Evolutionary conservation across 1,139 yeast species (phyloP).

Genomic region (Taphrina sp.): DNA sequence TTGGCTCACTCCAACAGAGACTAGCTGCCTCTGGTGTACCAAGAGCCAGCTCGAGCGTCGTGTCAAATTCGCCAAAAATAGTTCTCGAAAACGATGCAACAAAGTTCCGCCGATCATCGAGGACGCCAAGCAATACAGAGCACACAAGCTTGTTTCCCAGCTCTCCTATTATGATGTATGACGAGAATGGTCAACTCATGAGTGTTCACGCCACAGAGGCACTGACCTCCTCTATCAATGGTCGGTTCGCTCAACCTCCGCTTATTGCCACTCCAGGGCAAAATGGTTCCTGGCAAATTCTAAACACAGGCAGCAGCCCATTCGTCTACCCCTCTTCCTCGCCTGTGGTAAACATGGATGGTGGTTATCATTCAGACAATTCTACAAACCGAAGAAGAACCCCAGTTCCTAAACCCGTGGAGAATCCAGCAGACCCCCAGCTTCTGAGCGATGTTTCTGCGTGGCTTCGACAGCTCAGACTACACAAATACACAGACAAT

Average conservation of each 20-base stretch:
- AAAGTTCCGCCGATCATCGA: slow-evolving; percentile 40
- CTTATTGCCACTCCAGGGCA: slow-evolving; percentile 7
- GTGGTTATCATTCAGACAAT: slow-evolving; percentile 6
- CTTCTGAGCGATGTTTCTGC: slow-evolving; percentile 77
- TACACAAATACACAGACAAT: slow-evolving; percentile 90
- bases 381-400: slow-evolving; percentile 11
- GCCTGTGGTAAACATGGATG: slow-evolving; percentile 15
- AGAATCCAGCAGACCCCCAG: slow-evolving; percentile 43
- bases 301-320: slow-evolving; percentile 1
- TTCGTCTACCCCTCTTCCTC: slow-evolving; percentile 17
- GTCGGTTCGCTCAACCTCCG: slow-evolving; percentile 11
- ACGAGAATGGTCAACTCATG: slow-evolving; percentile 35
- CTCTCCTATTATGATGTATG: slow-evolving; percentile 34
- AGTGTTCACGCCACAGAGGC: slow-evolving; percentile 25
- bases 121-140: slow-evolving; percentile 12
- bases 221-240: slow-evolving; percentile 14
- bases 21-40: slow-evolving; percentile 39
- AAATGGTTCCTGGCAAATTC: slow-evolving; percentile 19
- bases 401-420: slow-evolving; percentile 28
- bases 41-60: slow-evolving; percentile 14
- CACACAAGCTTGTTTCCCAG: neutral
- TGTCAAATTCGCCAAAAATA: slow-evolving; percentile 30
- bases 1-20: slow-evolving; percentile 43
- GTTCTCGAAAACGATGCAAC: slow-evolving; percentile 42
- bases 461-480: slow-evolving; percentile 83